Base-by-base conservation (phyloP, 768 basidiomycete species). In the Mycena metata region DNA sequence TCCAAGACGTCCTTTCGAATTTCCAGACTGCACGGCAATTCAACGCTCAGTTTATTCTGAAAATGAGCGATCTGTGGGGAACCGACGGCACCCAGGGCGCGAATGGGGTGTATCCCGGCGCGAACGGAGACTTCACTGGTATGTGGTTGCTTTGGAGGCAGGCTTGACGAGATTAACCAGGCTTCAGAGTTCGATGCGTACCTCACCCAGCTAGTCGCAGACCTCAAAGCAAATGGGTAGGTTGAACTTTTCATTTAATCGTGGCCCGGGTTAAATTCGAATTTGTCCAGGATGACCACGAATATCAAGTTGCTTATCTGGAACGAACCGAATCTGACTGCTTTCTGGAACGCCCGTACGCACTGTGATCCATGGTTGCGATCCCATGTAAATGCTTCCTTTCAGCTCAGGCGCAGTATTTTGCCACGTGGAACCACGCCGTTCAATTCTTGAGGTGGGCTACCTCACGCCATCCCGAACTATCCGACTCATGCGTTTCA, bases 21-120 rank as follows among this genome's bases (percentile, higher is more conserved):
- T 74, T 66, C 58, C 47, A 73, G 17, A 71, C 73, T 9, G 73
- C 73, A 16, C 71, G 72, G 0, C 62, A 59, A 33, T 74, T 64
- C 50, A 58, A 60, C 10, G 72, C 72, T 6, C 69, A 73, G 51
- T 74, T 74, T 24, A 69, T 74, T 45, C 58, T 74, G 21, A 70
- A 72, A 35, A 66, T 74, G 72, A 74, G 72, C 45, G 73, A 74
- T 55, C 57, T 72, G 5, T 74, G 72, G 73, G 73, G 73, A 35
- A 64, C 69, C 3, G 72, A 74, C 56, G 73, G 67, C 36, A 74
- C 73, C 21, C 73, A 74, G 43, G 69, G 66, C 19, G 45, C 71
- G 39, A 61, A 46, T 39, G 72, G 59, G 2, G 66, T 71, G 24
- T 74, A 71, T n/a, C 73, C 73, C 1, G 71, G 72, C 23, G 73